phyloP scores from a whole-genome alignment of 768 basidiomycete genomes.

The Amanita pseudoporphyria region DNA sequence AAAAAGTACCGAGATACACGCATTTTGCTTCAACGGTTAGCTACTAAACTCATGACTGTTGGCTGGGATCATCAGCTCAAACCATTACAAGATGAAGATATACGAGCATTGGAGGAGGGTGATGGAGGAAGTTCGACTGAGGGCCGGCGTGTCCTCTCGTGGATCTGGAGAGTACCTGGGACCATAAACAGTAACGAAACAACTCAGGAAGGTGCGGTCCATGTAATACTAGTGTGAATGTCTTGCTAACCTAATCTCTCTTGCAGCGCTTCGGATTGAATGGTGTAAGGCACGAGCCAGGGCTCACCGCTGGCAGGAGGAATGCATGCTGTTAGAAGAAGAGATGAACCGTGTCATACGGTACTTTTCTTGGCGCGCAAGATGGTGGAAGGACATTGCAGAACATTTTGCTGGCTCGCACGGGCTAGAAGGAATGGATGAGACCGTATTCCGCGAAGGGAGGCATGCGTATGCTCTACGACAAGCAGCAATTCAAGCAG shows the following conservation, averaged over 20 bases:
- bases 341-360: neutral
- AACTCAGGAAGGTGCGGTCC: neutral
- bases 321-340: neutral
- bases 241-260: neutral
- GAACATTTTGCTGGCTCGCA: too few species aligned
- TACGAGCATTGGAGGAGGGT: neutral
- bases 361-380: neutral
- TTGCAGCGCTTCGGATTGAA: neutral
- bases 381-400: neutral
- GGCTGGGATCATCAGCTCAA: neutral
- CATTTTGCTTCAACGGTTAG: neutral
- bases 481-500: neutral
- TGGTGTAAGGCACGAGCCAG: neutral
- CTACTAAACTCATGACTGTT: neutral
- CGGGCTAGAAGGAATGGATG: too few species aligned
- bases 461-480: neutral
- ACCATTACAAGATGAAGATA: neutral
- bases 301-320: slow-evolving; percentile 3
- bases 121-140: neutral
- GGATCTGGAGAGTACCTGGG: neutral
- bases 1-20: slow-evolving; percentile 3
- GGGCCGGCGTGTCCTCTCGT: too few species aligned
- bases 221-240: neutral
- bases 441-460: too few species aligned
- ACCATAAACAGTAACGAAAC: neutral